A percentile compares a stretch with the other conserved stretches of the same genome.
Conservation (phyloP, 2,329 filamentous ascomycete species). For the Calonectria naviculata region DNA sequence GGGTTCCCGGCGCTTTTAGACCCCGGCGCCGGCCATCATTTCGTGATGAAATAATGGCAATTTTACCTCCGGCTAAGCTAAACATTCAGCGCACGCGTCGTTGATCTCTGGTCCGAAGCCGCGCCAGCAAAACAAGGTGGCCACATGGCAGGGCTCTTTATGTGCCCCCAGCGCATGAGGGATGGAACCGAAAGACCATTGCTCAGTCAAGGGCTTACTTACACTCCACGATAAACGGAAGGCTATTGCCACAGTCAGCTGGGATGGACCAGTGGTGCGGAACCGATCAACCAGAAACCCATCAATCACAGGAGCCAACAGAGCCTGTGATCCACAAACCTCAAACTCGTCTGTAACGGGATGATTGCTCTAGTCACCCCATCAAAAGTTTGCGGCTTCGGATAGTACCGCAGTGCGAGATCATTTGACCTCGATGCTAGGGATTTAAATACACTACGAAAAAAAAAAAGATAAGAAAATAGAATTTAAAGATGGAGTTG, state of each 20-base stretch:
- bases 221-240: conserved; percentile 5
- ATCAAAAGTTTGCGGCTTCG: not conserved
- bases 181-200: not conserved
- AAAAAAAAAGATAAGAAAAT: not conserved
- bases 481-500: too few relatives aligned
- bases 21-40: conserved; percentile 33
- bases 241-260: not conserved
- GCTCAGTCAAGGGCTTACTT: not conserved
- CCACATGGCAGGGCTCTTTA: conserved; percentile 37
- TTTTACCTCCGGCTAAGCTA: conserved; percentile 33
- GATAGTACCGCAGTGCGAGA: not conserved
- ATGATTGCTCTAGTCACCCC: not conserved
- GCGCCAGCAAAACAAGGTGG: conserved; percentile 30
- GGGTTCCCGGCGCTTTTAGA: conserved; percentile 17
- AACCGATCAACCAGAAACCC: not conserved
- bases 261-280: not conserved
- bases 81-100: conserved; percentile 16
- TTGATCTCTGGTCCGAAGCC: conserved; percentile 21
- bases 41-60: conserved; percentile 39
- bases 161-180: conserved; percentile 9
- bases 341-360: conserved; percentile 21
- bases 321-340: conserved; percentile 5
- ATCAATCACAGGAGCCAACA: not conserved
- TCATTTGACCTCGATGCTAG: too few relatives aligned
- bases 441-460: too few relatives aligned